phyloP scores from a whole-genome alignment of 2,329 filamentous ascomycete genomes.

The Fusarium duplospermum region DNA sequence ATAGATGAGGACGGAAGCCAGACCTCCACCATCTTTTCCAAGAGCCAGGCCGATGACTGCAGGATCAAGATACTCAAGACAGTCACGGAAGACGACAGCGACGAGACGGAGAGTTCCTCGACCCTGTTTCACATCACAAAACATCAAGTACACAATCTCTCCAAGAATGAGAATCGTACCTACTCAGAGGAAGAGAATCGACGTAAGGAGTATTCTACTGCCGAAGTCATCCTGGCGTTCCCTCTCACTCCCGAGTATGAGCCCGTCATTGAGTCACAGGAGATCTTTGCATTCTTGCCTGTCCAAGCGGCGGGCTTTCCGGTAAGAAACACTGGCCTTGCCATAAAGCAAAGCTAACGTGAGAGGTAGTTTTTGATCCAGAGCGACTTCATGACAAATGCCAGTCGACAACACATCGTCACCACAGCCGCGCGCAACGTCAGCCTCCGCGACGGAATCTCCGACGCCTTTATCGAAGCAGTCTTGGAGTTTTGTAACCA shows the following conservation, averaged over 20 bases:
- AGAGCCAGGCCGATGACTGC: neutral
- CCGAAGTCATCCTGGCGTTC: slow-evolving; percentile 34
- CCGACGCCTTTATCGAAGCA: neutral
- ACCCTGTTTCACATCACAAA: slow-evolving; percentile 27
- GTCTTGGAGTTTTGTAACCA: slow-evolving; percentile 31
- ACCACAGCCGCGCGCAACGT: slow-evolving; percentile 22
- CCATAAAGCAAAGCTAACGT: neutral
- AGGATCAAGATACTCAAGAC: slow-evolving; percentile 13
- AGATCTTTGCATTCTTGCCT: slow-evolving; percentile 31
- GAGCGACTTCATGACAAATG: slow-evolving; percentile 28
- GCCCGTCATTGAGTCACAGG: neutral
- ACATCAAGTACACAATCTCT: neutral
- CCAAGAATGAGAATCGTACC: slow-evolving; percentile 22
- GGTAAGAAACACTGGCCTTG: neutral
- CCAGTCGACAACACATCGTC: slow-evolving; percentile 24
- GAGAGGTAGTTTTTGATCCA: slow-evolving; percentile 29
- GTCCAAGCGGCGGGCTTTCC: slow-evolving; percentile 12
- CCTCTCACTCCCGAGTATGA: neutral
- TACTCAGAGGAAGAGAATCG: neutral
- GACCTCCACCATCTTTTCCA: slow-evolving; percentile 10
- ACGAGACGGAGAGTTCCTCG: neutral
- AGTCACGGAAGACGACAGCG: neutral
- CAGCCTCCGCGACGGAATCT: slow-evolving; percentile 1
- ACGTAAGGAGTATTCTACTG: neutral
- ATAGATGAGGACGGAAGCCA: neutral